Evolutionary conservation across 2,329 filamentous ascomycete genomes (phyloP).

Genomic region (Neofusicoccum parvum): DNA sequence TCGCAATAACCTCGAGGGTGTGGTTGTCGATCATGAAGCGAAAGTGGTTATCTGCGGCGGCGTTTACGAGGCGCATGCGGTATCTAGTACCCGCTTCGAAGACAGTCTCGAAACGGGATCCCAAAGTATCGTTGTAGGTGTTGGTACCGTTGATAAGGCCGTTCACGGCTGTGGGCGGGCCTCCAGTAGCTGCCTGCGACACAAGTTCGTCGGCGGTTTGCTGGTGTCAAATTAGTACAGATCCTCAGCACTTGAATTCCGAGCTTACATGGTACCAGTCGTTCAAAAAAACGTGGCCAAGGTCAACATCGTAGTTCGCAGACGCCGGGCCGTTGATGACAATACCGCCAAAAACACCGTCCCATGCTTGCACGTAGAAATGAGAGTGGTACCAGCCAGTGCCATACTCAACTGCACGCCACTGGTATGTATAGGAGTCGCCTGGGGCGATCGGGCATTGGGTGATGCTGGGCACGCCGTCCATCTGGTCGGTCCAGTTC

Average conservation of each 20-base stretch:
- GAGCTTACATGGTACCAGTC: slow-evolving; percentile 37
- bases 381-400: slow-evolving; percentile 35
- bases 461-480: slow-evolving; percentile 56
- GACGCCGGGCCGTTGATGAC: slow-evolving; percentile 44
- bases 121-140: slow-evolving; percentile 16
- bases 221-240: too few relatives aligned
- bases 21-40: slow-evolving; percentile 43
- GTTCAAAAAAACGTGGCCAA: slow-evolving; percentile 42
- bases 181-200: not conserved
- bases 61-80: slow-evolving; percentile 62
- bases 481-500: slow-evolving; percentile 55
- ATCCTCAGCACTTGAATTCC: too few relatives aligned
- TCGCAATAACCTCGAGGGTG: slow-evolving; percentile 45
- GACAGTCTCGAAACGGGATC: slow-evolving; percentile 32
- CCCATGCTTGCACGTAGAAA: slow-evolving; percentile 34
- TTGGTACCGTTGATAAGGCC: slow-evolving; percentile 52
- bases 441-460: slow-evolving; percentile 37
- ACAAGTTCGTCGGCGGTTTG: slow-evolving; percentile 7
- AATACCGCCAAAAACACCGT: slow-evolving; percentile 36
- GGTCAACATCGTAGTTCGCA: slow-evolving; percentile 42
- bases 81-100: slow-evolving; percentile 54
- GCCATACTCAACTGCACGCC: slow-evolving; percentile 49
- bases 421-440: slow-evolving; percentile 54
- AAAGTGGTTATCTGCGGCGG: slow-evolving; percentile 38
- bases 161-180: slow-evolving; percentile 45